Base-by-base conservation (phyloP, 2,329 filamentous ascomycete genomes). In the Massarina eburnea region DNA sequence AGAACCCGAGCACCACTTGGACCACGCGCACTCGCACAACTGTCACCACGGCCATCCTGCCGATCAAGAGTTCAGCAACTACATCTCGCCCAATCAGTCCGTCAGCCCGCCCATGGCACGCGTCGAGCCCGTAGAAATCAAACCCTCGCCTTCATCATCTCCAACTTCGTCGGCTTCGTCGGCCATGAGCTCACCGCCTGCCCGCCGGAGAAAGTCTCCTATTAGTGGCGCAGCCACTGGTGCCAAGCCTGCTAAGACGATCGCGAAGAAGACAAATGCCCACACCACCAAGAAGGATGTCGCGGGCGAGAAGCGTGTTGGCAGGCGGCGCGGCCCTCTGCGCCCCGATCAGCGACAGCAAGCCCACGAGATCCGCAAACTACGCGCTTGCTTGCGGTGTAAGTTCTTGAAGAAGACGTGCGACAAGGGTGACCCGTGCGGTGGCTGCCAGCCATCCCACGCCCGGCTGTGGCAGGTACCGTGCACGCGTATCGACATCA, bases 381-480 rank as follows among this genome's bases (percentile, higher is more conserved):
- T 96, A 60, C 83, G 92, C 66, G 92, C 92, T 38, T 97, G 92
- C 71, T 78, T 97, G 61, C 86, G 92, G 56, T 97, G 92, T 82
- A 96, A 96, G 76, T 97, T 96, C 78, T 80, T 97, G 70, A 97
- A 97, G 82, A 97, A 97, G 82, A 96, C 92, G 39, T 97, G 92
- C 68, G 92, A 97, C 73, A 96, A 95, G 77, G 92, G 92, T 54
- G 91, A 96, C 76, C 92, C 92, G 46, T 97, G 92, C 73, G 88
- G 86, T 62, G 92, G 92, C 38, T 97, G 92, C 76, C 89, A 96
- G 75, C 92, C 92, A 40, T 95, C 91, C 17, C 92, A 97, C 71
- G 92, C 92, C 53, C 86, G 92, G 54, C 80, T 97, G 41, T 97
- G 92, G 92, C 91, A 96, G 74, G 92, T 97, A 35, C 92, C 92